Percentiles rank a stretch among this genome's conserved stretches.
These are phyloP conservation scores for Diaporthe sp. DNA, from an alignment of 2,329 filamentous ascomycete genomes.

Conservation along the genomic window DNA sequence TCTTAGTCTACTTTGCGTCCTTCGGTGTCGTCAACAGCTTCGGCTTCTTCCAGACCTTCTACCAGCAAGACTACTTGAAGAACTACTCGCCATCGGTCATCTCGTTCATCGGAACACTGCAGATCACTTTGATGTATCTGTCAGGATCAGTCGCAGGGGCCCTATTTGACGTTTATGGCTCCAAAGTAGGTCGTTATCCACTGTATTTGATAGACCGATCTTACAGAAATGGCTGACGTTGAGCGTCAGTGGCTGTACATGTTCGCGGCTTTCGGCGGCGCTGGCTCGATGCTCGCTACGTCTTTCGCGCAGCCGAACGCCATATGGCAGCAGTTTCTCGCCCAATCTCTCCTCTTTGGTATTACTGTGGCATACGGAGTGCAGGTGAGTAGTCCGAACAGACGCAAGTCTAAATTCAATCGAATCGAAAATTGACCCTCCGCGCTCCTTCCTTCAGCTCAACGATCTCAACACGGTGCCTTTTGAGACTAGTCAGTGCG, in stretches of 20 bases:
- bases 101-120: constrained; percentile 60
- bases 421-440: too few relatives aligned
- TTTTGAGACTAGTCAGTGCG: too few relatives aligned
- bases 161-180: constrained; percentile 52
- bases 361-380: background rate
- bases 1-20: background rate
- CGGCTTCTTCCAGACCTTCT: constrained; percentile 61
- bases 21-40: constrained; percentile 48
- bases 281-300: background rate
- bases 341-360: background rate
- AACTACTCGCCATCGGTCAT: constrained; percentile 54
- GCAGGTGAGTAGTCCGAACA: background rate
- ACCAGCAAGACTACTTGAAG: constrained; percentile 52
- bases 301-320: background rate
- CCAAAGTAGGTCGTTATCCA: background rate
- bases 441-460: too few relatives aligned
- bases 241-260: background rate
- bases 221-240: background rate
- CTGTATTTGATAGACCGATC: background rate
- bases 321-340: background rate
- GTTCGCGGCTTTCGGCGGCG: background rate
- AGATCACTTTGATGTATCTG: constrained; percentile 51
- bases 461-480: too few relatives aligned
- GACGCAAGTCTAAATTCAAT: background rate
- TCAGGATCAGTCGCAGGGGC: constrained; percentile 56